Evolutionary conservation across 1,139 yeast species (phyloP), one percentile per base, ranked within the genome.

Genomic region (Scheffersomyces stambukii): DNA sequence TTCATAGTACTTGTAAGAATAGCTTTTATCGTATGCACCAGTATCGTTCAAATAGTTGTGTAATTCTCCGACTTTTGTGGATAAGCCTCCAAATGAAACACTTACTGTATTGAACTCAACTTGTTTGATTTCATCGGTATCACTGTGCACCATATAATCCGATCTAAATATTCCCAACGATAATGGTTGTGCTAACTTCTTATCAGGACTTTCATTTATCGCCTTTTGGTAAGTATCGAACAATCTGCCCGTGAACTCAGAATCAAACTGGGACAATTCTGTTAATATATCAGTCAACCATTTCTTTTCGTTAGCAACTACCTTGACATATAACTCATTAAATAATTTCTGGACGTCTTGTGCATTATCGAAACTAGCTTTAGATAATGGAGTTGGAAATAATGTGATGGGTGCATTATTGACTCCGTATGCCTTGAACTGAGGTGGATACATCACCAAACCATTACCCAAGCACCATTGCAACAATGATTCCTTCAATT

Each of bases 51-150:
- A 59, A 44, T 69, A 84, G 20, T 69, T 59, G 54, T 91, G 98
- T 36, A 85, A 62, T 44, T 75, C 67, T 13, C 94, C 84, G 13
- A 86, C 89, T 49, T 81, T 82, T 9, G 86, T 57, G 1, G 96
- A 81, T 31, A 91, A 66, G 0, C 95, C 96, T 13, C 95, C 96
- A 64, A 91, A 91, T 1, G 97, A 88, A 2, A 91, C 95, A 46
- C 96, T 82, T 3, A 91, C 89, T 1, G 98, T 88, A 55, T 91
- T 91, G 62, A 89, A 91, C 52, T 91, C 99, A 30, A 91, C 89
- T 55, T 93, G 98, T 50, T 89, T 89, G 48, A 91, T 81, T 17
- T 58, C 57, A 16, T 53, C 46, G 9, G 36, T 35, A 13, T 57
- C 53, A 16, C 57, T 54, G 45, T 86, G 83, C 23, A 85, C 67